phyloP scores from a whole-genome alignment of 805 yeast species.

The Alloascoidea africana region DNA sequence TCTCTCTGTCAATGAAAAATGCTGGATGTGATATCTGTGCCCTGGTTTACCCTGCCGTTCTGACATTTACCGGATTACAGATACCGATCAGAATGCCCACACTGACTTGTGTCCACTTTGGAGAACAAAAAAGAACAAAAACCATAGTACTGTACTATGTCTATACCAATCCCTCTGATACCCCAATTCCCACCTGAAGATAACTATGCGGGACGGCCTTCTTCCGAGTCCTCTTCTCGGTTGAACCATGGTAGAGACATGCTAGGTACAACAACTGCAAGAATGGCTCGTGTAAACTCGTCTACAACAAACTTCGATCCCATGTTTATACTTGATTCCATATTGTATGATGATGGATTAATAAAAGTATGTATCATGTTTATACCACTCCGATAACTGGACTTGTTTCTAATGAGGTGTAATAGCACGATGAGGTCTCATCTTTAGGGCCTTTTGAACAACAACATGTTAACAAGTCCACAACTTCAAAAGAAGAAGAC shows the following conservation, averaged over 20 bases:
- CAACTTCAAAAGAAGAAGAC: background rate
- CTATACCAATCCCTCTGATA: constrained; percentile 1
- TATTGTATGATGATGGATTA: background rate
- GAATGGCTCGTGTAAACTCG: background rate
- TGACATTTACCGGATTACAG: too few species aligned
- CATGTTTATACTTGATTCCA: background rate
- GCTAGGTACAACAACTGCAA: background rate
- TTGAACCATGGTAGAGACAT: background rate
- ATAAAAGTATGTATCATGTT: background rate
- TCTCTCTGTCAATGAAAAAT: too few species aligned
- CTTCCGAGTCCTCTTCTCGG: too few species aligned
- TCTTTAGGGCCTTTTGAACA: background rate
- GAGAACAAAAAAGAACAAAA: too few species aligned
- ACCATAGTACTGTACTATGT: too few species aligned
- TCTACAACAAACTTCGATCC: background rate
- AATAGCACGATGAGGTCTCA: background rate
- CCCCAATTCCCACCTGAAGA: constrained; percentile 1
- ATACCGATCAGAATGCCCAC: too few species aligned
- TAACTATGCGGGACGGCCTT: background rate
- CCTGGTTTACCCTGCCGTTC: too few species aligned
- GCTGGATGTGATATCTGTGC: too few species aligned
- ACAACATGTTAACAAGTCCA: background rate
- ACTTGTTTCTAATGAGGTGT: background rate
- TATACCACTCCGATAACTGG: constrained; percentile 1
- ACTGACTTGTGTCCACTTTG: too few species aligned